Conservation (phyloP, 2,329 filamentous ascomycete genomes). For the Xylariaceae sp. region DNA sequence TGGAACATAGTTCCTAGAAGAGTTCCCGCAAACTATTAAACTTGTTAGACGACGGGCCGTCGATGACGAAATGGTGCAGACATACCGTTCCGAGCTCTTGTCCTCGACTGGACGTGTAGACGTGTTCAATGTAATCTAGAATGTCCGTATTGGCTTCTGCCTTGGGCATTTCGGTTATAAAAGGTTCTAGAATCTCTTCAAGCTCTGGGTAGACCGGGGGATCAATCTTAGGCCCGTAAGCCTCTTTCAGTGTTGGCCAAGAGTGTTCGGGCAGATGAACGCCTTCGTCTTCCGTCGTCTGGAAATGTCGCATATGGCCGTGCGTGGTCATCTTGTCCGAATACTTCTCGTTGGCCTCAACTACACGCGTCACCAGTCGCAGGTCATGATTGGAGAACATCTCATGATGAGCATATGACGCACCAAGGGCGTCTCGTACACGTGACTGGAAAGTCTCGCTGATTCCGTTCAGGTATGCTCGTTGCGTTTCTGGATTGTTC, state of each 20-base stretch:
- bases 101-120: slow-evolving; percentile 40
- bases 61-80: background rate
- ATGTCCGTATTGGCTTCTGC: slow-evolving; percentile 33
- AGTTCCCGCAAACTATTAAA: slow-evolving; percentile 18
- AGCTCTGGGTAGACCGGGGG: slow-evolving; percentile 19
- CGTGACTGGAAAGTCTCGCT: slow-evolving; percentile 30
- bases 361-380: slow-evolving; percentile 29
- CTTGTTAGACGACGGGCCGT: background rate
- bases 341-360: slow-evolving; percentile 24
- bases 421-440: slow-evolving; percentile 23
- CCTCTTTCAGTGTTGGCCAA: too few relatives aligned
- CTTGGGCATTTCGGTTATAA: slow-evolving; percentile 15
- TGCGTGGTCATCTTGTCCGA: too few relatives aligned
- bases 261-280: too few relatives aligned
- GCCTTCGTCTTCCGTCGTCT: background rate
- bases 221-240: too few relatives aligned
- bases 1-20: slow-evolving; percentile 43
- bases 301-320: background rate
- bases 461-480: slow-evolving; percentile 27
- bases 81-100: slow-evolving; percentile 43
- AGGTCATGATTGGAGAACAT: slow-evolving; percentile 25
- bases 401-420: slow-evolving; percentile 21
- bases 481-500: slow-evolving; percentile 23
- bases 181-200: slow-evolving; percentile 27
- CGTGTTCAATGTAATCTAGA: slow-evolving; percentile 40